Evolutionary conservation across 164 flowering plant genomes (phyloP), one percentile per base, ranked within the genome.

Genomic region (Cinnamomum micranthum): DNA sequence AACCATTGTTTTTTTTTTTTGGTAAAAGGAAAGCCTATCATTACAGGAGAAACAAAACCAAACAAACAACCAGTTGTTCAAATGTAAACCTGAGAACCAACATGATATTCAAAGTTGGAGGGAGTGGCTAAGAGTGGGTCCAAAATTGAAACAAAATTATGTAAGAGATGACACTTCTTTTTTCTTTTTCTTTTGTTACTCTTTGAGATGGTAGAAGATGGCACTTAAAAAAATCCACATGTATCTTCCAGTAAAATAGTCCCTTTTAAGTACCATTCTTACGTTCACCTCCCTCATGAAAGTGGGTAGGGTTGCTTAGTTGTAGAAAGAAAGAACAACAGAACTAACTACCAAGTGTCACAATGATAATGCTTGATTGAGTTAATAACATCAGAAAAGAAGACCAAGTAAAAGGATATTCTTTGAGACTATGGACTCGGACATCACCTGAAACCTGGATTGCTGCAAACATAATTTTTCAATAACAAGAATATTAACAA

Each of bases 391-490:
- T 35, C 13, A 33, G 17, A 71, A 27, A 31, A 1, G 31, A 19
- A 14, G 65, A 55, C 50, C 2, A 25, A 25, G 31, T 23, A 50
- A 73, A 92, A 89, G 97, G 98, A 95, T 95, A 95, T 95, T 90
- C 84, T 95, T 93, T n/a, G 90, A 78, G 41, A 93, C 88, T 75
- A 93, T 95, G 75, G 91, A 84, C 51, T 91, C 94, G 0, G 98
- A 92, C 97, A 95, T 95, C 73, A 90, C 68, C 68, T 91, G 97
- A 74, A 95, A 95, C 89, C 97, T 90, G 74, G 87, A 71, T 91
- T 95, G 98, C 98, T 95, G 95, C 87, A 80, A 75, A 78, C 41
- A 66, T 3, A 19, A 23, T 24, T 33, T 23, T 24, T 64, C 58
- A 24, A 24, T 19, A 13, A n/a, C 22, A 5, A 20, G 50, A n/a